Base-by-base conservation (phyloP, 345 rosid species). In the Eucalyptus pauciflora region DNA sequence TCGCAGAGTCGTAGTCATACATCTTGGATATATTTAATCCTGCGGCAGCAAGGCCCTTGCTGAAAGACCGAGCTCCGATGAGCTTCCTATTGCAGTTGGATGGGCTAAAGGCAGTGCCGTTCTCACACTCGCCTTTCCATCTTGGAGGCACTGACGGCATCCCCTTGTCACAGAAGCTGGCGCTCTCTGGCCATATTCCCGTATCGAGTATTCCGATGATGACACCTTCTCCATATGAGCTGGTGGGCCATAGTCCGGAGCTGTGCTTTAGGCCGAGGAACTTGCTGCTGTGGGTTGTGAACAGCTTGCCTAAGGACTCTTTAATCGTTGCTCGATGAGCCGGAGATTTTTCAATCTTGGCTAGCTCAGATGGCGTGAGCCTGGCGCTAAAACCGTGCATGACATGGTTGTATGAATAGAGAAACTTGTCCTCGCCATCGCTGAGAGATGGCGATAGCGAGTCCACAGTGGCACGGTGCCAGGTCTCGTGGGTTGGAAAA, bases 381-480 rank as follows among this genome's bases (percentile, higher is more conserved):
- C 92, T 93, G 15, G 94, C 94, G 33, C 94, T 94, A 41, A 94
- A 94, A 7, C 94, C 95, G 27, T 93, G 91, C 50, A 92, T 56
- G 64, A 88, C 93, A 80, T 93, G 93, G 86, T 87, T 91, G 83
- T 94, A 93, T 2, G 94, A 89, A 58, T 93, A 93, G 15, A 93
- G 79, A 5, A 94, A 50, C 87, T 81, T 54, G 54, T 89, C 89
- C 1, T 89, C 27, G 9, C 62, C 89, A n/a, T 88, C 56, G 51
- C 51, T 52, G 31, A 81, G 88, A 64, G 79, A 4, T 25, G 93
- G 25, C 3, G 88, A 87, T 86, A 86, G 64, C 3, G 91, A 89
- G n/a, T 90, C 80, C 8, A 93, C 79, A 7, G 80, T 69, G 51
- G 81, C 88, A 7, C 50, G 88, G 31, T 92, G 93, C 94, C 93